phyloP scores from a whole-genome alignment of 225 moss, liverwort and hornwort genomes.

The Climacium dendroides region DNA sequence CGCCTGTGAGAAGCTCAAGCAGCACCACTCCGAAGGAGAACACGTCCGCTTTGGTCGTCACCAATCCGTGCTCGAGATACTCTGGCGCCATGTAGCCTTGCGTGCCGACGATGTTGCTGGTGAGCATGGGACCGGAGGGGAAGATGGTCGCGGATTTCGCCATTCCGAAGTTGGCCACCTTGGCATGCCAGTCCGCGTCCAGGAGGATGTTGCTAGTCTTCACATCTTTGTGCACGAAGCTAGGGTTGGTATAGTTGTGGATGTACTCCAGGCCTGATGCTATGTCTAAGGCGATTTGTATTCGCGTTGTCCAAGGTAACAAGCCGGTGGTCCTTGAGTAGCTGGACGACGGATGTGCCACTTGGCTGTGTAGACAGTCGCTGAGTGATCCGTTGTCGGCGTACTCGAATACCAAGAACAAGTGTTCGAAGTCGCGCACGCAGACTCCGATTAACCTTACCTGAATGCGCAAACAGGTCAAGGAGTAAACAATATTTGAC shows the following conservation, averaged over 20 bases:
- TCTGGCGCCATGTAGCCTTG: slow-evolving; percentile 12
- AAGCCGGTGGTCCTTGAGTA: slow-evolving; percentile 18
- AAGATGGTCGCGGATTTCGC: slow-evolving; percentile 18
- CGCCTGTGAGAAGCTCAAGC: slow-evolving; percentile 26
- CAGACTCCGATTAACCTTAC: slow-evolving; percentile 37
- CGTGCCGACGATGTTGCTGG: slow-evolving; percentile 53
- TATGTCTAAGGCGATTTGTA: slow-evolving; percentile 50
- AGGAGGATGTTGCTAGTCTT: not conserved
- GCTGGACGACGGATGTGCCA: not conserved
- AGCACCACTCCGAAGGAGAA: slow-evolving; percentile 22
- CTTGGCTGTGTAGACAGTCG: slow-evolving; percentile 39
- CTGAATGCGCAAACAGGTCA: not conserved
- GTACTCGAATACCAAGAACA: slow-evolving; percentile 52
- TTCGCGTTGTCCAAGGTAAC: slow-evolving; percentile 36
- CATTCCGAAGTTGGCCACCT: slow-evolving; percentile 4
- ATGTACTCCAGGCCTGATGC: slow-evolving; percentile 68
- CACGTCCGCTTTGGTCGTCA: slow-evolving; percentile 54
- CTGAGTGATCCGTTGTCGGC: slow-evolving; percentile 61
- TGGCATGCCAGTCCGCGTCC: not conserved
- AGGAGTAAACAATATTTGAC: not conserved
- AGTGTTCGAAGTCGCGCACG: slow-evolving; percentile 26
- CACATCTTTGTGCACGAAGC: not conserved
- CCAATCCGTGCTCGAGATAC: slow-evolving; percentile 47
- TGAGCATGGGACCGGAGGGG: slow-evolving; percentile 1
- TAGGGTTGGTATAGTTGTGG: slow-evolving; percentile 42